Base-by-base conservation (phyloP, 1,139 yeast species). In the Torulaspora pretoriensis region DNA sequence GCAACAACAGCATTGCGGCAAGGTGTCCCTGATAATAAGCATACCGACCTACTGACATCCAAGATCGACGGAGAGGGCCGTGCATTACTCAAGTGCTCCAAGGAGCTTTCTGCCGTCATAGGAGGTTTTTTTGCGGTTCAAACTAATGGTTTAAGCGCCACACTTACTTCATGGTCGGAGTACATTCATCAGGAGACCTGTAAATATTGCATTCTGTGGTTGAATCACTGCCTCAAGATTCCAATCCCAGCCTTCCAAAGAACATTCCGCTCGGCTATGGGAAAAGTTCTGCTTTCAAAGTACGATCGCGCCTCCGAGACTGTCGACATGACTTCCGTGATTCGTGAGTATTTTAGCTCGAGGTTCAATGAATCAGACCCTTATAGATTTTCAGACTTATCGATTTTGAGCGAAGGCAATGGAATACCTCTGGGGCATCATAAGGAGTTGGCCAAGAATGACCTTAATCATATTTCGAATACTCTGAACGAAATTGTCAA, bases 81-180 rank as follows among this genome's bases (percentile, higher is more conserved):
- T 39, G 65, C 69, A 1, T 50, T 64, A 39, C 43, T 71, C 8
- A 52, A 56, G 40, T 53, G 60, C 14, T 57, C 61, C 7, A 48
- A 46, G 4, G 56, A 60, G 26, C 34, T 65, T 8, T 46, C 57
- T 3, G 46, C 53, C n/a, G 51, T 70, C 16, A 40, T 65, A n/a
- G 57, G 55, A 8, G 64, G 67, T 0, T 64, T 56, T 42, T 59
- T 63, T 37, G 63, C 61, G 8, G 77, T 75, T 1, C 76, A 73
- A 52, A 57, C 63, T 0, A 71, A 70, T 42, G 83, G 83, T 0
- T 66, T 82, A 43, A 75, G 79, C n/a, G 78, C 83, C 0, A 69
- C 82, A 0, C 70, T 83, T 14, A 64, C 71, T 34, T 67, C 76
- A 12, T 70, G 73, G 40, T 58, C 74, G 14, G 83, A 78, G 48